Base-by-base conservation (phyloP, 2,329 filamentous ascomycete genomes). In the Xylaria sp. region DNA sequence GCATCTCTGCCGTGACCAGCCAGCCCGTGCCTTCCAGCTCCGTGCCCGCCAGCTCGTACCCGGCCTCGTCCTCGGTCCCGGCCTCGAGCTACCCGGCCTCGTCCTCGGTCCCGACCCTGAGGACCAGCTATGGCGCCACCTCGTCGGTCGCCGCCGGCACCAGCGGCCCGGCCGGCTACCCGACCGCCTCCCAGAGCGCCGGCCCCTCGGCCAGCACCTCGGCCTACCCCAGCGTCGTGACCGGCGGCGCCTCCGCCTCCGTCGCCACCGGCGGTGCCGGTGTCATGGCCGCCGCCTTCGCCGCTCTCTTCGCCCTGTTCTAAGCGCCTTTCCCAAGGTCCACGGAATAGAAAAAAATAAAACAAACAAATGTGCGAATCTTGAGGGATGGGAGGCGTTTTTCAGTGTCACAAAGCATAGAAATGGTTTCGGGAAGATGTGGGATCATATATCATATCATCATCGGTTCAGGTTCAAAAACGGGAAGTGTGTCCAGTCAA, bases 121-220 rank as follows among this genome's bases (percentile, higher is more conserved):
- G 55, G 4, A 58, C 52, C n/a, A 29, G 48, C 44, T 60, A 60
- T 34, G 26, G 54, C 48, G 56, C 75, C 19, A 82, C 76, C 50
- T 81, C 78, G 60, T 83, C 78, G n/a, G n/a, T n/a, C 4, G 78
- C 78, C 63, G 83, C 83, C 65, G 86, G 83, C 20, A 88, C 87
- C 85, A 71, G 47, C 40, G 48, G 39, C 38, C 19, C 38, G n/a
- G n/a, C n/a, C 21, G 41, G 46, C 41, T 51, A 49, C 39, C 44
- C 57, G 17, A 56, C 54, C 16, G 44, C 16, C 29, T 7, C 29
- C 24, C 5, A 5, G 6, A 26, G 6, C 24, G 24, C 24, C 5
- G 16, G 8, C 29, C 29, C 29, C 29, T 34, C 48, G 37, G 47
- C 54, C 19, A 57, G 49, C 2, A 24, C 22, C 34, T 42, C 57